Conservation (phyloP, 2,329 filamentous ascomycete genomes). For the Colletotrichum plurivorum region DNA sequence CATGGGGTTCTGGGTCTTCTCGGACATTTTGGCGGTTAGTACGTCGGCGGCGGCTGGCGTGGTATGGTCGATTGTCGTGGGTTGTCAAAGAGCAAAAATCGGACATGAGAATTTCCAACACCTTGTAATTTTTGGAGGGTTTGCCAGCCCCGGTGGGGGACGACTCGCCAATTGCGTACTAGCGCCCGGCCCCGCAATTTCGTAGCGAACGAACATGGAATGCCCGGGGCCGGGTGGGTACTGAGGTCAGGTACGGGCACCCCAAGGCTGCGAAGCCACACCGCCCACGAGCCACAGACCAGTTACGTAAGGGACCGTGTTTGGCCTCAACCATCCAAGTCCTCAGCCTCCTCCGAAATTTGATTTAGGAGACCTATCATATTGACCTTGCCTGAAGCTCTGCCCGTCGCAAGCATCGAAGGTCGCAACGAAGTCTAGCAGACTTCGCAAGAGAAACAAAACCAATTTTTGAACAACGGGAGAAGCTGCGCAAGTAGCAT, state of each 20-base stretch:
- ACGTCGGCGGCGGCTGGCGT: constrained; percentile 50
- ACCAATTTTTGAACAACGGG: constrained; percentile 61
- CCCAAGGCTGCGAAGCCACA: neutral
- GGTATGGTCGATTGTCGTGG: constrained; percentile 42
- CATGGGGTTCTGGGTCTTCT: constrained; percentile 98
- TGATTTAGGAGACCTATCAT: constrained; percentile 45
- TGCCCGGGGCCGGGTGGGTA: too few relatives aligned
- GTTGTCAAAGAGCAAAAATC: constrained; percentile 16
- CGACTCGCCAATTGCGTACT: neutral
- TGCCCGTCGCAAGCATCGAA: constrained; percentile 53
- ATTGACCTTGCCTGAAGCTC: constrained; percentile 57
- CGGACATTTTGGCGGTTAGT: constrained; percentile 66
- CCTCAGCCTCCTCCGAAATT: constrained; percentile 61
- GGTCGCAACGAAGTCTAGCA: constrained; percentile 55
- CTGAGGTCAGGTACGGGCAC: too few relatives aligned
- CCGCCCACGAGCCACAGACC: neutral
- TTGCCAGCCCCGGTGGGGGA: constrained; percentile 57
- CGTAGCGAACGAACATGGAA: too few relatives aligned
- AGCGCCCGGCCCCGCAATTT: neutral
- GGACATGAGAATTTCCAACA: neutral
- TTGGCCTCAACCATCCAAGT: constrained; percentile 49
- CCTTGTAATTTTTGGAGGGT: constrained; percentile 54
- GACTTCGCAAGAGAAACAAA: constrained; percentile 51
- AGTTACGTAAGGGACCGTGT: neutral
- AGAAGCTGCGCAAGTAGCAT: constrained; percentile 50